These are phyloP conservation scores for Iris pallida DNA, from an alignment of 116 monocot species.

Conservation along the genomic window DNA sequence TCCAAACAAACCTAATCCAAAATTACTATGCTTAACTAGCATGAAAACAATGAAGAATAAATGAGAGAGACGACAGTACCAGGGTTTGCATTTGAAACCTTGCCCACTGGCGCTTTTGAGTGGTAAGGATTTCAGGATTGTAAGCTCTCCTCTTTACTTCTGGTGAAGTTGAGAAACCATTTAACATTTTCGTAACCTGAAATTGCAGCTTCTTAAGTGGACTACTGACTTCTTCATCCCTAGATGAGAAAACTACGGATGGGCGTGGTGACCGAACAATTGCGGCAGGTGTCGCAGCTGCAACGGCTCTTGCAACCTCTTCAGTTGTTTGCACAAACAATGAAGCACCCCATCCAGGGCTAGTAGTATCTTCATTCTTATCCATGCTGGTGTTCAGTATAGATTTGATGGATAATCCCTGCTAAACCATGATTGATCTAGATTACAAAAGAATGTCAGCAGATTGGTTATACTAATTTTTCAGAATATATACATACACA, in stretches of 20 bases:
- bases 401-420: neutral
- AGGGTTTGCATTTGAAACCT: constrained; percentile 70
- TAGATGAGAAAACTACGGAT: constrained; percentile 74
- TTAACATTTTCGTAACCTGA: constrained; percentile 62
- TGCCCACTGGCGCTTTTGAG: constrained; percentile 96
- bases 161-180: constrained; percentile 70
- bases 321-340: constrained; percentile 67
- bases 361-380: constrained; percentile 58
- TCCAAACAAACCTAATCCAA: neutral
- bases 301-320: constrained; percentile 57
- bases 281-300: constrained; percentile 58
- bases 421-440: neutral
- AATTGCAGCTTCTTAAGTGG: constrained; percentile 76
- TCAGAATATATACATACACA: too few species aligned
- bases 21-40: neutral
- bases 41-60: neutral
- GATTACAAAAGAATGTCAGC: too few species aligned
- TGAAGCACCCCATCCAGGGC: constrained; percentile 52
- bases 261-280: constrained; percentile 69
- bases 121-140: constrained; percentile 93
- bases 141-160: constrained; percentile 63
- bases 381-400: constrained; percentile 33
- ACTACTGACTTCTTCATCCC: constrained; percentile 53
- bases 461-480: too few species aligned
- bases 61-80: constrained; percentile 32